Evolutionary conservation across 2,329 filamentous ascomycete genomes (phyloP).

Genomic region (Trematosphaeria pertusa): DNA sequence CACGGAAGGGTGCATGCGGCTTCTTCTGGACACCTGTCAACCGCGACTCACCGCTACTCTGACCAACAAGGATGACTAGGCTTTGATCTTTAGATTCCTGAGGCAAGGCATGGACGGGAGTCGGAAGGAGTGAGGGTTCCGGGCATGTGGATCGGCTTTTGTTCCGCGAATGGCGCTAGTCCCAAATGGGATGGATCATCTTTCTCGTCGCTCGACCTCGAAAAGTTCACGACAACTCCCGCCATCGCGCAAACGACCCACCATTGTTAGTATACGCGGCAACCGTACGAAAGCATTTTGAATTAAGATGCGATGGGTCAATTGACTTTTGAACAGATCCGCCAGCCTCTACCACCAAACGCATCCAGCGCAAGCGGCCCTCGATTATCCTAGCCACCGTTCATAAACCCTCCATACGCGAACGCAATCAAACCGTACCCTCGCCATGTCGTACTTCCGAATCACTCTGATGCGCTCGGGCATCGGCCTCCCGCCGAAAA

Average conservation of each 20-base stretch:
- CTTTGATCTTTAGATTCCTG: background rate
- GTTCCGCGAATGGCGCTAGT: slow-evolving; percentile 10
- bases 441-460: slow-evolving; percentile 79
- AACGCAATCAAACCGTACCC: slow-evolving; percentile 7
- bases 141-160: slow-evolving; percentile 18
- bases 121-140: slow-evolving; percentile 15
- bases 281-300: background rate
- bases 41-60: slow-evolving; percentile 21
- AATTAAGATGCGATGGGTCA: background rate
- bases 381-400: no score
- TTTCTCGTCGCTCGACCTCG: slow-evolving; percentile 15
- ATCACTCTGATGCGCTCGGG: slow-evolving; percentile 89
- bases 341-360: background rate
- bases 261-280: background rate
- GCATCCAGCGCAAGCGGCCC: no score
- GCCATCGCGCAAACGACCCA: slow-evolving; percentile 22
- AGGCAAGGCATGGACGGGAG: no score
- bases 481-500: slow-evolving; percentile 82
- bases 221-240: slow-evolving; percentile 27
- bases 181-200: slow-evolving; percentile 17
- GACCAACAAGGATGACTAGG: background rate
- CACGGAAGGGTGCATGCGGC: slow-evolving; percentile 14
- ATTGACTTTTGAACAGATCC: slow-evolving; percentile 13
- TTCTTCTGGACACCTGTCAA: slow-evolving; percentile 7
- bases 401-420: no score